A percentile compares a stretch with the other conserved stretches of the same genome.
Evolutionary conservation across 1,284 basidiomycete genomes (phyloP).

Genomic region (Cryptococcus sp.): DNA sequence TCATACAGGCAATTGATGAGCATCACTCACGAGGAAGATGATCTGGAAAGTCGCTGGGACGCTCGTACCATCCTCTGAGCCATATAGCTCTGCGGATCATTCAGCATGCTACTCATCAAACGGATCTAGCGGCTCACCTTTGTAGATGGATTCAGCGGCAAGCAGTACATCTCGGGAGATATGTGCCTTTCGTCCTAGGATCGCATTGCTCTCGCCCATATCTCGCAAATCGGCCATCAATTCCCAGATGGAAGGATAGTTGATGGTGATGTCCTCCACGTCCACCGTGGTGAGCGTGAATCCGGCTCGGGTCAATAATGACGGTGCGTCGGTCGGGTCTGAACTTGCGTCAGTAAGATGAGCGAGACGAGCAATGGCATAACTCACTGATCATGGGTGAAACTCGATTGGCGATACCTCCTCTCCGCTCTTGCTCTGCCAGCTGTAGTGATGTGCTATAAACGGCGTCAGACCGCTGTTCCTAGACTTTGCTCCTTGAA

Average conservation of each 20-base stretch:
- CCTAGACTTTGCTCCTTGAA: background rate
- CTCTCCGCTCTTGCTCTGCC: slow-evolving; percentile 90
- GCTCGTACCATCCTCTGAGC: slow-evolving; percentile 71
- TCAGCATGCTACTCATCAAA: background rate
- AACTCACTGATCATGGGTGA: slow-evolving; percentile 92
- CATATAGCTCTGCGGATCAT: slow-evolving; percentile 70
- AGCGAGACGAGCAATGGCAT: background rate
- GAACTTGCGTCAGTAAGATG: slow-evolving; percentile 1
- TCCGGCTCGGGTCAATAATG: slow-evolving; percentile 86
- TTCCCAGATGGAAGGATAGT: slow-evolving; percentile 96
- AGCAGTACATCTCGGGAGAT: slow-evolving; percentile 84
- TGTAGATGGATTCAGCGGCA: slow-evolving; percentile 90
- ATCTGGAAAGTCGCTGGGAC: slow-evolving; percentile 95
- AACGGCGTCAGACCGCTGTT: background rate
- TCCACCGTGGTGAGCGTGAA: slow-evolving; percentile 95
- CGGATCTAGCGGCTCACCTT: slow-evolving; percentile 59
- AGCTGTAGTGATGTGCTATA: slow-evolving; percentile 70
- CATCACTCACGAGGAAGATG: slow-evolving; percentile 77
- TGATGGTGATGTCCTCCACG: slow-evolving; percentile 86
- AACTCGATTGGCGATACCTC: slow-evolving; percentile 90
- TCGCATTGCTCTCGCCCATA: slow-evolving; percentile 96
- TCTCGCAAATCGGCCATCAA: slow-evolving; percentile 87
- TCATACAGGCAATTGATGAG: background rate
- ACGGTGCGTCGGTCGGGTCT: slow-evolving; percentile 90
- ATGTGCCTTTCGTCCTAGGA: slow-evolving; percentile 69